These are phyloP conservation scores for Colletotrichum sp. DNA, from an alignment of 2,329 filamentous ascomycete species.

Conservation along the genomic window DNA sequence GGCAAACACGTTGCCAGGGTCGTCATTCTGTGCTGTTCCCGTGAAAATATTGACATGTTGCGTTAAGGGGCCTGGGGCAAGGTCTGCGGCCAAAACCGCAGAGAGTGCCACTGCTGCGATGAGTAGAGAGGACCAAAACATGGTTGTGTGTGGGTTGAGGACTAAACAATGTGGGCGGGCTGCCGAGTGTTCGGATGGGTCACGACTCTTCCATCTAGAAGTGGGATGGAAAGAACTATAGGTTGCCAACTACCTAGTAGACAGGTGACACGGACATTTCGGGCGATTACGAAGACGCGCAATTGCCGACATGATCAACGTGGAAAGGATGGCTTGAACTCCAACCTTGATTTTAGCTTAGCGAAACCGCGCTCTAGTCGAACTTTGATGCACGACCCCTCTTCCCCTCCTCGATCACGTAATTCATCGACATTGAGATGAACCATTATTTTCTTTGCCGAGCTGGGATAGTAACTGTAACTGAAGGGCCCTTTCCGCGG, in stretches of 20 bases:
- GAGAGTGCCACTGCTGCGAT: not conserved
- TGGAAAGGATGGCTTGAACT: not conserved
- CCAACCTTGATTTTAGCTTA: not conserved
- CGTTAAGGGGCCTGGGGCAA: not conserved
- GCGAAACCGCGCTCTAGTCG: not conserved
- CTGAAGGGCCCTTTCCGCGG: not conserved
- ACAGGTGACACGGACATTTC: not conserved
- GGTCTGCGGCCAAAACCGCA: not conserved
- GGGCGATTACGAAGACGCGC: not conserved
- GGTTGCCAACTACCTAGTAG: fast-evolving
- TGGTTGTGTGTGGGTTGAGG: not conserved
- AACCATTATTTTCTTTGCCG: not conserved
- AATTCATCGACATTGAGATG: not conserved
- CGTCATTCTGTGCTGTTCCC: not conserved
- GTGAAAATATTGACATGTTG: conserved; percentile 4
- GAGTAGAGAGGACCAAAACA: not conserved
- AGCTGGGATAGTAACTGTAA: not conserved
- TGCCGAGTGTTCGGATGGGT: not conserved
- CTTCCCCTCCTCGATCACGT: not conserved
- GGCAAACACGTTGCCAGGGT: not conserved
- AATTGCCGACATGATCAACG: not conserved
- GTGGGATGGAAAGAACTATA: not conserved
- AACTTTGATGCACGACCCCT: not conserved
- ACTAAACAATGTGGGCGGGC: not conserved
- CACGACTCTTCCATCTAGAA: not conserved